Base-by-base conservation (phyloP, 495 filamentous ascomycete genomes). In the Neurospora sp. region DNA sequence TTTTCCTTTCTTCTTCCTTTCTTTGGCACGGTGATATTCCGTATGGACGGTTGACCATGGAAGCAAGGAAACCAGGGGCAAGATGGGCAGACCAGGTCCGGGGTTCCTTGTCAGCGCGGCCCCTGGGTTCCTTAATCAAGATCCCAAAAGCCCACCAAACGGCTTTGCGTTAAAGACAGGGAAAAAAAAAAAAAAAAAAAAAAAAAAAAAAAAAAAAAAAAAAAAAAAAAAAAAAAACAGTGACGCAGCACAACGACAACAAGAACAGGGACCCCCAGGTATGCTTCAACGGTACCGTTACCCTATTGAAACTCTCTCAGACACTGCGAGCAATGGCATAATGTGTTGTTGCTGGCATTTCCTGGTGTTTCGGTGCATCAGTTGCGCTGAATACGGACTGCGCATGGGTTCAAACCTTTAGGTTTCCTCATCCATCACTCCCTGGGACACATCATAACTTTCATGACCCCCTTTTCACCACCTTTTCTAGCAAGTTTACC, bases 71-170 rank as follows among this genome's bases (percentile, higher is more conserved):
- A 36, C 54, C 54, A 28, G 54, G 54, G 31, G 54, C 28, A 66
- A 66, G 6, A 66, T 34, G 54, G 28, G 28, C 15, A 36, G 71
- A 70, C 77, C 74, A 73, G 77, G 77, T 71, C 74, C 71, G 72
- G 77, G 77, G 74, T 76, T 66, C 45, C 70, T 70, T 19, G 74
- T 38, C 70, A 71, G 71, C 70, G 73, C 38, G 24, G 28, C 70
- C 39, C 34, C 69, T 39, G 39, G 38, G 3, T 48, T 62, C 69
- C 70, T 71, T 66, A 40, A 71, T 59, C 43, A 74, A 71, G 72
- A 72, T 70, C 43, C 71, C 54, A 31, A 62, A 62, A 48, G 45
- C 39, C 43, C 70, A 71, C 21, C 66, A 71, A 69, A 43, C 72
- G 69, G 69, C 24, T 69, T 66, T 72, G 74, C 71, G 42, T 71